Evolutionary conservation across 2,329 filamentous ascomycete genomes (phyloP), one percentile per base, ranked within the genome.

Genomic region (Pyrenophora seminiperda): DNA sequence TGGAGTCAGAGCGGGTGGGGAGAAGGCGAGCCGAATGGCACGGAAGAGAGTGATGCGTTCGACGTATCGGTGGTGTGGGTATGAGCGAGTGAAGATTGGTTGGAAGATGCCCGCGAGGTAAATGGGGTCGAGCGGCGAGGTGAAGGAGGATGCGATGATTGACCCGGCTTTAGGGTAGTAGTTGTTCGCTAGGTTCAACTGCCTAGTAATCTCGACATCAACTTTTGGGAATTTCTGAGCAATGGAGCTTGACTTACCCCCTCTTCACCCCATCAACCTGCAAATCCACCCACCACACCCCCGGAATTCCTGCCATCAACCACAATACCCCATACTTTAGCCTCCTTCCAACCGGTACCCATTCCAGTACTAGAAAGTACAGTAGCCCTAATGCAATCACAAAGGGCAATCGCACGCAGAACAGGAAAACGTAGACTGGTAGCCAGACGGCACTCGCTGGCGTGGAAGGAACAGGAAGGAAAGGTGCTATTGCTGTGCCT

Each of bases 251-350:
- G 17, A 68, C 79, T 47, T 73, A 92, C 76, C 94, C 94, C 76
- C 91, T 90, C 75, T 90, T 92, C 45, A 99, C 94, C 50, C 93
- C 93, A 72, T 99, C 94, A 59, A 99, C 90, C 73, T 97, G 93
- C n/a, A 99, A 79, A 74, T 99, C 94, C 48, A 97, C 87, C 93
- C 93, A 97, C 91, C 92, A 97, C 50, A 99, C 90, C 20, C 94
- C 93, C 0, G 92, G 91, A 51, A 96, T 88, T 30, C 86, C 88
- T 62, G 99, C 83, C 59, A 97, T 83, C 53, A 85, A 83, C 93
- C 94, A 97, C 44, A 97, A 77, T 40, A 91, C 84, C 10, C 89
- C 84, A 76, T 97, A 97, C 67, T 91, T 91, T 34, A 86, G 76
- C 27, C 86, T 67, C 7, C 81, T 81, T 1, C 84, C 85, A 7